Evolutionary conservation across 2,329 filamentous ascomycete genomes (phyloP).

Genomic region (Arachnopeziza araneosa): DNA sequence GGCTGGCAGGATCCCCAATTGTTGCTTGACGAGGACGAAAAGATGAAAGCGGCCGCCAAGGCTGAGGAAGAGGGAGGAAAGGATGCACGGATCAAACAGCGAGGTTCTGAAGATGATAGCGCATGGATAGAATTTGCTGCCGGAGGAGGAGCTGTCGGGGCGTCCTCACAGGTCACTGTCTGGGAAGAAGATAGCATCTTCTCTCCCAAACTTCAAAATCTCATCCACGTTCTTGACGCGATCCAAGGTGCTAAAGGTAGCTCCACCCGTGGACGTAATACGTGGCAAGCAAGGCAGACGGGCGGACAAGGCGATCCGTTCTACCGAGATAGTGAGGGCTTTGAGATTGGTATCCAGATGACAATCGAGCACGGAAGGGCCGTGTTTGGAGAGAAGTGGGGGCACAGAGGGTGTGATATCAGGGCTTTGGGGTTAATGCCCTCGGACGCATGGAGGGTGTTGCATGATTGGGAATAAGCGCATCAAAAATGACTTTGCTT

Average conservation of each 20-base stretch:
- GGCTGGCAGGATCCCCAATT: conserved; percentile 10
- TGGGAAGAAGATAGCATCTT: conserved; percentile 24
- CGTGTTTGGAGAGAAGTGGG: conserved; percentile 41
- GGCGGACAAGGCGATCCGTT: conserved; percentile 49
- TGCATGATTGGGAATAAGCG: conserved; percentile 33
- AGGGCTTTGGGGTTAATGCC: conserved; percentile 32
- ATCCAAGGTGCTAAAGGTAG: conserved; percentile 30
- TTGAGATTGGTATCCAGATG: conserved; percentile 39
- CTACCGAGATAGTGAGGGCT: conserved; percentile 43
- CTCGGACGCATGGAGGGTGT: conserved; percentile 44
- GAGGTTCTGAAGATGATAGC: background rate
- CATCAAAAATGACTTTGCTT: background rate
- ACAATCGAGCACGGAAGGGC: conserved; percentile 41
- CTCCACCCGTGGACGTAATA: conserved; percentile 37
- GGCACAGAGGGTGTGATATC: conserved; percentile 40
- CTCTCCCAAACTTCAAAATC: conserved; percentile 23
- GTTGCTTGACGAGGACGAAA: background rate
- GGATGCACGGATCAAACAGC: background rate
- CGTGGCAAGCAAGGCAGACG: conserved; percentile 46
- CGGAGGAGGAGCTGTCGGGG: too few relatives aligned
- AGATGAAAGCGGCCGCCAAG: conserved; percentile 1
- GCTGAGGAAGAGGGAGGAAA: background rate
- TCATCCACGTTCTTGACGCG: conserved; percentile 27
- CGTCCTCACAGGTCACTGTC: too few relatives aligned
- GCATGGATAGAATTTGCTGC: background rate